A percentile compares a stretch with the other conserved stretches of the same genome.
Evolutionary conservation across 2,329 filamentous ascomycete genomes (phyloP).

Genomic region (Lachnellula subtilissima): DNA sequence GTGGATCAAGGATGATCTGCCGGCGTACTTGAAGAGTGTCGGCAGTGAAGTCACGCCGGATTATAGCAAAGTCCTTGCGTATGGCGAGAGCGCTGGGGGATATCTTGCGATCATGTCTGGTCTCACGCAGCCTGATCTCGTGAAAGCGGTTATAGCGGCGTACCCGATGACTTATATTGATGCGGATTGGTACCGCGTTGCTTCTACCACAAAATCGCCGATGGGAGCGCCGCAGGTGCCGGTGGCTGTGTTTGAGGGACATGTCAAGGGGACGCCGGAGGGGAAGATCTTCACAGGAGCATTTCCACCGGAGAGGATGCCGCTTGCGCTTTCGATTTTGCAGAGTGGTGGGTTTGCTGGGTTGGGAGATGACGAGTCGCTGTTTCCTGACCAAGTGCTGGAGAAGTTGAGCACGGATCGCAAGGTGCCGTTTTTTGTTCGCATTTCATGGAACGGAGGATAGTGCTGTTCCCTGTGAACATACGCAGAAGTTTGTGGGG

Average conservation of each 20-base stretch:
- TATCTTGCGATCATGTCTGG: slow-evolving; percentile 17
- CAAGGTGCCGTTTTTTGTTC: slow-evolving; percentile 14
- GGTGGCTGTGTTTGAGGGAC: slow-evolving; percentile 7
- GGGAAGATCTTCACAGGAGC: slow-evolving; percentile 15
- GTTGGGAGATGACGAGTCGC: slow-evolving; percentile 12
- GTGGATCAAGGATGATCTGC: slow-evolving; percentile 37
- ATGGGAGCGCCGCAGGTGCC: slow-evolving; percentile 16
- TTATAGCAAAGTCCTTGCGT: slow-evolving; percentile 8
- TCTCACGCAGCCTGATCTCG: slow-evolving; percentile 10
- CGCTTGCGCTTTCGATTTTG: slow-evolving; percentile 7
- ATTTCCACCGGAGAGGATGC: slow-evolving; percentile 11
- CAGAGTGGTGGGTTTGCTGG: slow-evolving; percentile 13
- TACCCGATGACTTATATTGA: slow-evolving; percentile 20
- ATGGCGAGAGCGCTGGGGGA: slow-evolving; percentile 22
- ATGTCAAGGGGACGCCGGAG: slow-evolving; percentile 7
- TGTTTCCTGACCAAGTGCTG: slow-evolving; percentile 11
- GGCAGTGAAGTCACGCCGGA: slow-evolving; percentile 13
- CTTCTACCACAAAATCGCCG: slow-evolving; percentile 7
- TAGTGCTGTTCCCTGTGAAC: slow-evolving; percentile 15
- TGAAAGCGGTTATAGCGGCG: slow-evolving; percentile 18
- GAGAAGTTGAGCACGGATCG: slow-evolving; percentile 8
- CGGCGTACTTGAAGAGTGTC: slow-evolving; percentile 10
- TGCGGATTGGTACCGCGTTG: slow-evolving; percentile 4
- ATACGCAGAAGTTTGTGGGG: slow-evolving; percentile 12
- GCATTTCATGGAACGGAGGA: slow-evolving; percentile 19